A percentile compares a stretch with the other conserved stretches of the same genome.
These are phyloP conservation scores for Sporothrix humicola DNA, from an alignment of 2,329 filamentous ascomycete genomes.

Conservation along the genomic window DNA sequence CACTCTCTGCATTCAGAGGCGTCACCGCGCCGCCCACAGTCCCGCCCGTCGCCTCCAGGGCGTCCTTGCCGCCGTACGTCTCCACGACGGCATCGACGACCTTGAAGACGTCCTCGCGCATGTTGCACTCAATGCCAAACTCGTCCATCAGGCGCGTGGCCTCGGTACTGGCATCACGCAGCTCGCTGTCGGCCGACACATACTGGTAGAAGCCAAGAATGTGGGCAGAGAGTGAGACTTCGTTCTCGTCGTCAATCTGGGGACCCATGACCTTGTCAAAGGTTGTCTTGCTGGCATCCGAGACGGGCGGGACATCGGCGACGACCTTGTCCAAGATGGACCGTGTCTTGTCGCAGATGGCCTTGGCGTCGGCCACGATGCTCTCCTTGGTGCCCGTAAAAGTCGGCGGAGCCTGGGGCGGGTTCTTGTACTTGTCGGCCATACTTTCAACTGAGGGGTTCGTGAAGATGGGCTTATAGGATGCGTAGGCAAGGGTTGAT, in stretches of 20 bases:
- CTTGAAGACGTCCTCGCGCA: conserved; percentile 81
- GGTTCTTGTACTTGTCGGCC: conserved; percentile 69
- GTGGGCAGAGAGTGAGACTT: conserved; percentile 61
- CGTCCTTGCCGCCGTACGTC: conserved; percentile 50
- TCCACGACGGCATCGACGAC: conserved; percentile 65
- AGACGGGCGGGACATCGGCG: conserved; percentile 58
- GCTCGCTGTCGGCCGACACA: conserved; percentile 69
- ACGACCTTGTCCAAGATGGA: conserved; percentile 70
- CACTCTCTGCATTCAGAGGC: conserved; percentile 70
- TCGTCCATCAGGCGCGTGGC: conserved; percentile 78
- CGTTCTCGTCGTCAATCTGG: conserved; percentile 75
- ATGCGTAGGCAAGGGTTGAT: conserved; percentile 43
- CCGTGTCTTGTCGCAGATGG: conserved; percentile 67
- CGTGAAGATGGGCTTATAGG: conserved; percentile 46
- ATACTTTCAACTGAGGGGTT: conserved; percentile 64
- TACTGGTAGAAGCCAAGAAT: conserved; percentile 83
- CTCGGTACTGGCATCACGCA: conserved; percentile 77
- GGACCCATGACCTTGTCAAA: conserved; percentile 65
- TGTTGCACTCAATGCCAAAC: conserved; percentile 76
- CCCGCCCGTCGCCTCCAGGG: conserved; percentile 55
- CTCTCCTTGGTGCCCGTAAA: conserved; percentile 76
- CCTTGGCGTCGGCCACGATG: conserved; percentile 70
- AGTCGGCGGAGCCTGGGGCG: conserved; percentile 77
- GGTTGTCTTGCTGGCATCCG: conserved; percentile 57
- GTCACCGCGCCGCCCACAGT: conserved; percentile 6